Evolutionary conservation across 768 basidiomycete species (phyloP).

Genomic region (Pleurotus cornucopiae): DNA sequence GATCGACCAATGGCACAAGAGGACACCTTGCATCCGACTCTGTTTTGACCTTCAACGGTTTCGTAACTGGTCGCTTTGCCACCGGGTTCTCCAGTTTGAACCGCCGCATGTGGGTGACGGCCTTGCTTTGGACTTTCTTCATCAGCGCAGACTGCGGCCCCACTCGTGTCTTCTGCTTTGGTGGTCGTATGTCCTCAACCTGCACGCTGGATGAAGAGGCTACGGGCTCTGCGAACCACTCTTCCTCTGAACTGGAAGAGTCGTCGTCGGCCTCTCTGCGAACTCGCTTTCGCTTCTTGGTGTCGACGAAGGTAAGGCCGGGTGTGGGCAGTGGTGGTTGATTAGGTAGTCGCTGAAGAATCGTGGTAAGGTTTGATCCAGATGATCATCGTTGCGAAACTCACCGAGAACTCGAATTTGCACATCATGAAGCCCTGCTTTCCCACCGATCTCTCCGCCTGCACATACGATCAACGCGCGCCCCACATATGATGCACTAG

Average conservation of each 20-base stretch:
- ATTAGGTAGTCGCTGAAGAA: neutral
- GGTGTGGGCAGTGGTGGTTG: neutral
- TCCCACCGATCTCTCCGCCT: conserved; percentile 27
- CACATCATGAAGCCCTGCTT: conserved; percentile 24
- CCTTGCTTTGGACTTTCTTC: neutral
- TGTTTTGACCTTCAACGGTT: neutral
- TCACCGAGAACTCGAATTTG: conserved; percentile 24
- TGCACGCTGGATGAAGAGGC: neutral
- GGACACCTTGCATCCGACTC: too few relatives aligned
- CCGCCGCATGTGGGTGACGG: neutral
- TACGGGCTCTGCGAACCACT: neutral
- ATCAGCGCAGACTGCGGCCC: neutral
- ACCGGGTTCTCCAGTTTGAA: neutral
- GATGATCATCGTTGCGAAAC: neutral
- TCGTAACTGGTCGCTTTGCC: neutral
- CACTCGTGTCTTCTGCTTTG: neutral
- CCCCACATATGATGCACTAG: neutral
- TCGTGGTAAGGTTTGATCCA: neutral
- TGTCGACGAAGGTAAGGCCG: neutral
- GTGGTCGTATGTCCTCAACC: neutral
- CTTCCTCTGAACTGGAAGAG: too few relatives aligned
- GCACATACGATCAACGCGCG: neutral
- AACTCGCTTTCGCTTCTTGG: neutral
- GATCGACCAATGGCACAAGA: too few relatives aligned
- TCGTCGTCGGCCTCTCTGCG: too few relatives aligned